Percentiles rank a stretch among this genome's conserved stretches.
Evolutionary conservation across 352 stramenopile genomes (phyloP).

Genomic region (Phytophthora boehmeriae): DNA sequence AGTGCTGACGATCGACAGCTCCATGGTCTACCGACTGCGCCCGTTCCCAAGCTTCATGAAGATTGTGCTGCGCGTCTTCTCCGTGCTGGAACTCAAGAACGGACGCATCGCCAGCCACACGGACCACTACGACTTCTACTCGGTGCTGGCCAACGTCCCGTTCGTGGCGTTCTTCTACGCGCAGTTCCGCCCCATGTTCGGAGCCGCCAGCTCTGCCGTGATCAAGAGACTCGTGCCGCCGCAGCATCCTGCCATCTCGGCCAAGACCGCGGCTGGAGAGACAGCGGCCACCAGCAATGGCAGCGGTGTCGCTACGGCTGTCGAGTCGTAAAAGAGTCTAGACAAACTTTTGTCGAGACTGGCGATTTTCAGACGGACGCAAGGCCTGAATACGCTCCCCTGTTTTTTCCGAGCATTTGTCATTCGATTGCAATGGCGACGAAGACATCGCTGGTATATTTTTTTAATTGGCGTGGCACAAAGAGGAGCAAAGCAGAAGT

Average conservation of each 20-base stretch:
- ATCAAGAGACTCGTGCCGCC: conserved; percentile 69
- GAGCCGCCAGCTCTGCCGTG: conserved; percentile 63
- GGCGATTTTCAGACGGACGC: not conserved
- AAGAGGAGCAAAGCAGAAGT: conserved; percentile 18
- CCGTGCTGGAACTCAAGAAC: conserved; percentile 84
- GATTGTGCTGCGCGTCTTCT: conserved; percentile 78
- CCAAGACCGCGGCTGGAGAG: not conserved
- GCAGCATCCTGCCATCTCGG: conserved; percentile 30
- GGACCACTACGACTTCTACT: conserved; percentile 87
- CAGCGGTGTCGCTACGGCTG: conserved; percentile 10
- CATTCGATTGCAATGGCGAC: not conserved
- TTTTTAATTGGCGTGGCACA: conserved; percentile 21
- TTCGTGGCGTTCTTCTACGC: conserved; percentile 83
- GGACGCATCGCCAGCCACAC: conserved; percentile 80
- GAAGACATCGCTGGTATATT: conserved; percentile 17
- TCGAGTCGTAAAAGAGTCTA: conserved; percentile 36
- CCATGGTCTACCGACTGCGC: conserved; percentile 73
- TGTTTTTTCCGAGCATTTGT: conserved; percentile 4
- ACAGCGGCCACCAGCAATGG: not conserved
- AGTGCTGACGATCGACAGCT: conserved; percentile 86
- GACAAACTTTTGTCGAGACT: conserved; percentile 9
- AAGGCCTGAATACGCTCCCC: not conserved
- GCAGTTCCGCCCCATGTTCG: conserved; percentile 80
- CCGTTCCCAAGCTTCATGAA: conserved; percentile 78
- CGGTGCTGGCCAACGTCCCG: conserved; percentile 78